Percentiles rank a stretch among this genome's conserved stretches.
These are phyloP conservation scores for Yamadazyma spencermartinsiae DNA, from an alignment of 1,139 yeast genomes.

Conservation along the genomic window DNA sequence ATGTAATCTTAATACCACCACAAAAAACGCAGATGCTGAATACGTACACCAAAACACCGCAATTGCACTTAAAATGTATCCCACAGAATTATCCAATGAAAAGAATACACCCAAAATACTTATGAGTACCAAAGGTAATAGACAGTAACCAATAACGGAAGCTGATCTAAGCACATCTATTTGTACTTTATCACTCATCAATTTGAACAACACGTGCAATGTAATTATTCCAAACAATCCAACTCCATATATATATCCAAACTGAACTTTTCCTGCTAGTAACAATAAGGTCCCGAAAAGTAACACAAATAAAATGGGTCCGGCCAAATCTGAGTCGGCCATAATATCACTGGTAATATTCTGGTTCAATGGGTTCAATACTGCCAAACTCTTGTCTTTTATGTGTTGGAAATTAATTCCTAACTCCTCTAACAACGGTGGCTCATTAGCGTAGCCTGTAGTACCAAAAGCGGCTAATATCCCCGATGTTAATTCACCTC, in stretches of 20 bases:
- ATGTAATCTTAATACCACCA: slow-evolving; percentile 76
- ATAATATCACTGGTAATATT: slow-evolving; percentile 69
- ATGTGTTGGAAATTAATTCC: slow-evolving; percentile 93
- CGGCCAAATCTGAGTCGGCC: slow-evolving; percentile 92
- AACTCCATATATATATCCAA: slow-evolving; percentile 95
- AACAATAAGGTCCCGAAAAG: slow-evolving; percentile 83
- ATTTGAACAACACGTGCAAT: slow-evolving; percentile 77
- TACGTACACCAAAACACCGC: slow-evolving; percentile 94
- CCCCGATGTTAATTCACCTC: slow-evolving; percentile 67
- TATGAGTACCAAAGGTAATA: slow-evolving; percentile 82
- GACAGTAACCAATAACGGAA: slow-evolving; percentile 90
- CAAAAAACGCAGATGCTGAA: slow-evolving; percentile 92
- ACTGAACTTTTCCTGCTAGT: slow-evolving; percentile 89
- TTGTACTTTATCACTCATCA: slow-evolving; percentile 67
- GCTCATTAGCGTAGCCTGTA: slow-evolving; percentile 91
- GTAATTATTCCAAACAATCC: slow-evolving; percentile 89
- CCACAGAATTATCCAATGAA: slow-evolving; percentile 69
- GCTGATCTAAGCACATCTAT: slow-evolving; percentile 78
- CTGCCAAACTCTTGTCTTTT: slow-evolving; percentile 81
- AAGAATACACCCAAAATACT: slow-evolving; percentile 73
- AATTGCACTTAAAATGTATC: slow-evolving; percentile 67
- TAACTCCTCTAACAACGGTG: slow-evolving; percentile 86
- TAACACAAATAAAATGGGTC: slow-evolving; percentile 88
- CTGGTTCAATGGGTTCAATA: slow-evolving; percentile 70
- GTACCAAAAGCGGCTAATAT: slow-evolving; percentile 91